Conservation (phyloP, 495 filamentous ascomycete species). For the Parachaetomium inaequale region DNA sequence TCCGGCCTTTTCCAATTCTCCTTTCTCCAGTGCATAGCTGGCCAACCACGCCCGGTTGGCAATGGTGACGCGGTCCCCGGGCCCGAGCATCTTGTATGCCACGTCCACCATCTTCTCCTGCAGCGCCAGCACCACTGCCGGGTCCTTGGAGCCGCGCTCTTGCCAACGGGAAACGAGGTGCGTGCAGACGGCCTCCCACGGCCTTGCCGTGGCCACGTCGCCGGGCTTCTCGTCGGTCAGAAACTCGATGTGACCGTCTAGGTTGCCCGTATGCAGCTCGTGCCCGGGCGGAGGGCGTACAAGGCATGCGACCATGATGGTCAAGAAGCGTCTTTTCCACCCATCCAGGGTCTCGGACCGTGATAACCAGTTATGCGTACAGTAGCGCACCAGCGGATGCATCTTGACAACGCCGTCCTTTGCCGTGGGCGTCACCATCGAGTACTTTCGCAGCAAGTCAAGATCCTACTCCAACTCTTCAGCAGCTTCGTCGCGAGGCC, state of each 20-base stretch:
- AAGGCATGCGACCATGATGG: background rate
- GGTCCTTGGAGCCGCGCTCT: fast-evolving
- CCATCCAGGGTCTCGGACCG: background rate
- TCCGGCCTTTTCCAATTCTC: background rate
- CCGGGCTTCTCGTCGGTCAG: background rate
- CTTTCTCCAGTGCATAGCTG: no score
- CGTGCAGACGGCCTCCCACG: background rate
- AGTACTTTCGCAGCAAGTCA: background rate
- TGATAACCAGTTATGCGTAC: background rate
- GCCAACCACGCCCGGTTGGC: no score
- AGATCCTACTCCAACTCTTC: background rate
- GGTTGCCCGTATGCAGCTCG: background rate
- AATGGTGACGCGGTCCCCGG: background rate
- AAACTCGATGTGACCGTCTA: background rate
- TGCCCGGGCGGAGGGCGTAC: background rate
- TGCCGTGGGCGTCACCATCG: background rate
- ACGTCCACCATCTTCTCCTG: background rate
- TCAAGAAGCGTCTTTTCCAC: background rate
- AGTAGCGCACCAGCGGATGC: slow-evolving; percentile 6
- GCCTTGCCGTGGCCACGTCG: background rate
- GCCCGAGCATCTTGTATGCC: background rate
- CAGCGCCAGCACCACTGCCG: no score
- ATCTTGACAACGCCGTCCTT: background rate
- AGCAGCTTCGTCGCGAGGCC: background rate
- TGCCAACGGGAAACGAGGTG: background rate